Base-by-base conservation (phyloP, 495 filamentous ascomycete species). In the Penicillium malachiteum region DNA sequence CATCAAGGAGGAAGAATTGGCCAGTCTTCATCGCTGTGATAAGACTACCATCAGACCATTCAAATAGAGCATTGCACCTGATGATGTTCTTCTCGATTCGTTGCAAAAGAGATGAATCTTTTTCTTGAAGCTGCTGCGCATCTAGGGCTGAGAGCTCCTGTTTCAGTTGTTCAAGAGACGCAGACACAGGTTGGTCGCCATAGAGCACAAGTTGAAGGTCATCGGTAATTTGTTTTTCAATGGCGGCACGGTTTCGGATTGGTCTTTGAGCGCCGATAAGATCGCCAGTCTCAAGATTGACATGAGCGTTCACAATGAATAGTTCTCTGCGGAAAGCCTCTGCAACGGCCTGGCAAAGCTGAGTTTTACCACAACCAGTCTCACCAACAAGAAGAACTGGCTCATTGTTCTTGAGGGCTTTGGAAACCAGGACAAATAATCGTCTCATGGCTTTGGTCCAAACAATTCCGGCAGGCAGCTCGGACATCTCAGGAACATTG, bases 331-430 rank as follows among this genome's bases (percentile, higher is more conserved):
- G 77, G 63, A 89, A 82, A 16, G 88, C 84, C 55, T 93, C 85
- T 5, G 95, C 90, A 47, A 99, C 81, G 57, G 95, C 82, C 70
- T 99, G 95, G 58, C 91, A 96, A 16, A 97, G 88, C 7, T 91
- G 96, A 1, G 95, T 99, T 74, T 99, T 99, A 31, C 95, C 95
- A 62, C 92, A 96, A 2, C 95, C 95, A 42, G 95, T 99, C 64
- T 97, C 95, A 55, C 95, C 95, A 38, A 99, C 90, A 9, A 99
- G 77, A 40, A 99, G 76, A 12, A 97, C 87, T 1, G 95, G 95
- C 72, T 99, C 95, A 58, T 96, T 91, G 63, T 96, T 93, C 12
- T 84, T 82, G 49, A 97, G 71, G 3, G 95, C 94, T 51, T 87
- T 83, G 13, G 87, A 85, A 35, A 97, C 90, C 12, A 99, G 72